Evolutionary conservation across 2,329 filamentous ascomycete genomes (phyloP).

Genomic region (Botrytis tulipae): DNA sequence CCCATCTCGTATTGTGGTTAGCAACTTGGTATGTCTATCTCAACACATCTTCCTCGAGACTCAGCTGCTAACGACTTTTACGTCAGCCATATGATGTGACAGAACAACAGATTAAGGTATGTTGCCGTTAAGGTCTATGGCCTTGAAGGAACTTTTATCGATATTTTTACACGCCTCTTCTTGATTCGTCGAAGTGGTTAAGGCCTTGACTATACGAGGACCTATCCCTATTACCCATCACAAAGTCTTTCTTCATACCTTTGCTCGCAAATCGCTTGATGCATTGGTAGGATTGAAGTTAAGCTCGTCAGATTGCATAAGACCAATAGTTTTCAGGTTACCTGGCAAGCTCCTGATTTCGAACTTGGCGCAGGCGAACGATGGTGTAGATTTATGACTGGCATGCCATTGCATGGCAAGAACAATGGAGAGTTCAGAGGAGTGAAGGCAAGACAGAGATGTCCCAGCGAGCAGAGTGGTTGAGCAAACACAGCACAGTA

Average conservation of each 20-base stretch:
- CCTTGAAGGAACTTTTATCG: conserved; percentile 67
- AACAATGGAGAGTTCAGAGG: conserved; percentile 20
- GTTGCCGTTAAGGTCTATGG: conserved; percentile 80
- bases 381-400: conserved; percentile 27
- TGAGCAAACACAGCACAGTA: conserved; percentile 34
- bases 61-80: conserved; percentile 20
- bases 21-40: conserved; percentile 78
- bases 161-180: conserved; percentile 52
- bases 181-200: conserved; percentile 18
- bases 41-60: not conserved
- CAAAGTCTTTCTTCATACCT: conserved; percentile 43
- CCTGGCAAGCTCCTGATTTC: conserved; percentile 53
- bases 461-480: conserved; percentile 55
- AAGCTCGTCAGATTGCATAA: conserved; percentile 56
- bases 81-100: conserved; percentile 88
- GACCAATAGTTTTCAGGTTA: conserved; percentile 44
- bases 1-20: conserved; percentile 79
- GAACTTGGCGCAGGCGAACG: conserved; percentile 40
- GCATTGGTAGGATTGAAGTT: conserved; percentile 50
- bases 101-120: conserved; percentile 99
- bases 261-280: conserved; percentile 36
- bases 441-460: conserved; percentile 28
- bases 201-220: conserved; percentile 20
- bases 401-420: conserved; percentile 13
- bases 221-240: conserved; percentile 31